Base-by-base conservation (phyloP, 306 rosid genomes). In the Rubus parviflorus region DNA sequence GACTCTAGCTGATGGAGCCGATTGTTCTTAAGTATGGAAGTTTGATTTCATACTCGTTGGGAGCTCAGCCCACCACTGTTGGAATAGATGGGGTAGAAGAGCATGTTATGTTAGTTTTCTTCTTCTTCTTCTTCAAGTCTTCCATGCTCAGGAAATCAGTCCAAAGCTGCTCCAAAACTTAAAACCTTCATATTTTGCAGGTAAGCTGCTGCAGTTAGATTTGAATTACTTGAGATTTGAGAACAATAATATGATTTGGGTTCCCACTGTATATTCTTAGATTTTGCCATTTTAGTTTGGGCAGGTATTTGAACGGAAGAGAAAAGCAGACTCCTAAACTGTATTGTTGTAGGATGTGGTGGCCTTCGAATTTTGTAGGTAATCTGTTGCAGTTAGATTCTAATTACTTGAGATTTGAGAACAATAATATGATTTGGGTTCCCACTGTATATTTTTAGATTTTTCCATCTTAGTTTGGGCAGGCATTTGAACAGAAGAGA, bases 81-180 rank as follows among this genome's bases (percentile, higher is more conserved):
- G 97, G 97, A 81, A 90, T 90, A 77, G 86, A 70, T 5, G 94
- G 97, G 25, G 97, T 92, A 76, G 61, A 84, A 62, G 97, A 95
- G 74, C 91, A 89, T 73, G 93, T 91, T 2, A 88, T 83, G 35
- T 20, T 57, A 30, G 6, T 76, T 90, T 92, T 30, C 35, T 30
- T 30, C 35, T 30, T 30, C 35, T 30, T 85, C 96, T 95, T 76
- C 92, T 97, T 15, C 92, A 90, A 86, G 97, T 90, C 71, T 41
- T 87, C 67, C 93, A 92, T 77, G 99, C 97, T 46, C 97, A 95
- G 82, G 97, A 90, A 86, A 89, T 92, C 76, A 97, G 96, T 53
- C 81, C 95, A 82, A 90, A 88, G 89, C 80, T 92, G 87, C 97
- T 95, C 41, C 82, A 89, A 25, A 92, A 90, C 81, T 82, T 95